phyloP scores from a whole-genome alignment of 1,139 yeast genomes.

The Pichia sp. region DNA sequence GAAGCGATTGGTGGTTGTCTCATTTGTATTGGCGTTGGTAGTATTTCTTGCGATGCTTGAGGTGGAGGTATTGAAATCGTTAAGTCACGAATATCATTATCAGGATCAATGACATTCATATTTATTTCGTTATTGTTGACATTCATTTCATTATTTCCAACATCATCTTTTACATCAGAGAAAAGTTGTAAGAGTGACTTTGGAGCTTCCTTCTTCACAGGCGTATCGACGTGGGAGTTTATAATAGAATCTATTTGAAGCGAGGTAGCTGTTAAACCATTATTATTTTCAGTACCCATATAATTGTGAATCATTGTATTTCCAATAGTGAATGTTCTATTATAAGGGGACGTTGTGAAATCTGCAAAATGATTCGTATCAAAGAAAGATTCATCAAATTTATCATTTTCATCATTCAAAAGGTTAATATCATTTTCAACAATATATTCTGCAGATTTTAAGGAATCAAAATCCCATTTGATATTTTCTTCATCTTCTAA shows the following conservation, averaged over 20 bases:
- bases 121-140: not conserved
- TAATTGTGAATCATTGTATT: conserved; percentile 21
- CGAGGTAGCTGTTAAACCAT: conserved; percentile 8
- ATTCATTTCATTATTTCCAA: not conserved
- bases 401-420: conserved; percentile 26
- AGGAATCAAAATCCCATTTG: conserved; percentile 87
- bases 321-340: conserved; percentile 22
- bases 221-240: conserved; percentile 14
- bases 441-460: conserved; percentile 70
- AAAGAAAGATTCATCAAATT: conserved; percentile 14
- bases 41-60: conserved; percentile 1
- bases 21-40: conserved; percentile 7
- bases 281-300: conserved; percentile 4
- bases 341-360: conserved; percentile 17
- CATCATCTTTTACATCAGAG: conserved; percentile 38
- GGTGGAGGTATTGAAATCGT: conserved; percentile 9
- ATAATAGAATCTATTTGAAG: conserved; percentile 16
- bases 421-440: conserved; percentile 53
- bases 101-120: not conserved
- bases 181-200: conserved; percentile 71
- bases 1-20: conserved; percentile 25
- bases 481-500: conserved; percentile 33
- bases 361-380: conserved; percentile 31
- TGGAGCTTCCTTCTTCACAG: conserved; percentile 54
- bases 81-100: conserved; percentile 2